Conservation (phyloP, 106 monocot species). For the Iris macrosiphon region DNA sequence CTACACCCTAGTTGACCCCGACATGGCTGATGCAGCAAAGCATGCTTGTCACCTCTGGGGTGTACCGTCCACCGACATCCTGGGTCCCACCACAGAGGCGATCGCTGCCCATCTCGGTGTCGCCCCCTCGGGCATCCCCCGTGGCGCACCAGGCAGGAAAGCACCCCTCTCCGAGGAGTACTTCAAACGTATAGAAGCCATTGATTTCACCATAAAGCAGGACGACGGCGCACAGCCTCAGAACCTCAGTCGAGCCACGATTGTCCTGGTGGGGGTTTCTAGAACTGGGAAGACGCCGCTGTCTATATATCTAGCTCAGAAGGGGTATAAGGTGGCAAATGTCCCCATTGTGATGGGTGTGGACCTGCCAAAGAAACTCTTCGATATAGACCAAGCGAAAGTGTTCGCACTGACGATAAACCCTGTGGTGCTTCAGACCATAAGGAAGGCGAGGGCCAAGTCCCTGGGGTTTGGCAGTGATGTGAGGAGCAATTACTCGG, state of each 20-base stretch:
- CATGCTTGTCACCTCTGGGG: constrained; percentile 72
- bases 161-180: constrained; percentile 59
- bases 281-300: constrained; percentile 90
- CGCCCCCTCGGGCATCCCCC: constrained; percentile 77
- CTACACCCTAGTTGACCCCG: constrained; percentile 75
- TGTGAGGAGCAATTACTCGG: constrained; percentile 66
- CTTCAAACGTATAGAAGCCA: constrained; percentile 80
- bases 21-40: constrained; percentile 62
- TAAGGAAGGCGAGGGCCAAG: constrained; percentile 79
- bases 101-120: constrained; percentile 81
- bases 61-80: constrained; percentile 58
- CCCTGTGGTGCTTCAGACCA: constrained; percentile 64
- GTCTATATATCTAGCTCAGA: constrained; percentile 86
- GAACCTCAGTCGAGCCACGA: constrained; percentile 52
- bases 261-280: constrained; percentile 82
- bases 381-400: constrained; percentile 72
- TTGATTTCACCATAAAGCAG: constrained; percentile 95
- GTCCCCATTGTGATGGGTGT: constrained; percentile 83
- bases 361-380: constrained; percentile 56
- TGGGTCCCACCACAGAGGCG: constrained; percentile 73
- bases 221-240: constrained; percentile 80
- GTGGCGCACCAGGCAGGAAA: constrained; percentile 48
- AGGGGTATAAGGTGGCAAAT: constrained; percentile 91
- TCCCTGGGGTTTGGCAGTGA: constrained; percentile 43
- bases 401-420: constrained; percentile 77